Conservation (phyloP, 2,329 filamentous ascomycete species). For the Eutypa lata region DNA sequence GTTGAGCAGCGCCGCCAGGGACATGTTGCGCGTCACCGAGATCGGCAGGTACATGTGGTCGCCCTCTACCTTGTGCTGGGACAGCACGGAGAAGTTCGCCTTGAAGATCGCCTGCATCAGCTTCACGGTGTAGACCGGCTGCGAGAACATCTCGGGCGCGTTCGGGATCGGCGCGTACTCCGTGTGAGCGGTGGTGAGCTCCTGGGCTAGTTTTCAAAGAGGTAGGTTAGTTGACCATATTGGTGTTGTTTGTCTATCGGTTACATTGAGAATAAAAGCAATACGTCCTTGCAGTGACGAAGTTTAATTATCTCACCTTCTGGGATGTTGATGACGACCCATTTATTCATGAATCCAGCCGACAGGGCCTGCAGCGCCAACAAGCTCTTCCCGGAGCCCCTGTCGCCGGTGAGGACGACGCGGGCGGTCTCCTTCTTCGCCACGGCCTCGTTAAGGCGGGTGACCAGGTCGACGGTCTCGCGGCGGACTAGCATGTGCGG, state of each 20-base stretch:
- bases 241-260: no score
- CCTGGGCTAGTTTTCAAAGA: constrained; percentile 54
- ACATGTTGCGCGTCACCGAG: constrained; percentile 53
- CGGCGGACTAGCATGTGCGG: constrained; percentile 75
- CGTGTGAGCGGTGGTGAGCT: constrained; percentile 75
- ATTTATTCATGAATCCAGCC: constrained; percentile 76
- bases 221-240: not conserved
- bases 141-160: constrained; percentile 67
- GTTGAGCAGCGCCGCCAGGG: constrained; percentile 65
- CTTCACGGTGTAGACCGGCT: constrained; percentile 72
- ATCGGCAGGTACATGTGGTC: constrained; percentile 59
- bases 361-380: constrained; percentile 79
- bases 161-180: constrained; percentile 71
- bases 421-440: constrained; percentile 54
- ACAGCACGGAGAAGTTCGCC: constrained; percentile 68
- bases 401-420: constrained; percentile 69
- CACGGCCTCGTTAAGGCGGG: constrained; percentile 56
- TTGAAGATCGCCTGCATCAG: constrained; percentile 70
- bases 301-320: constrained; percentile 76
- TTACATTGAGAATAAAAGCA: no score
- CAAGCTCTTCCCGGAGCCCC: constrained; percentile 81
- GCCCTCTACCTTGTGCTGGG: constrained; percentile 42
- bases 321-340: constrained; percentile 85
- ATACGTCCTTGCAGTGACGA: no score
- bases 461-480: constrained; percentile 73